Evolutionary conservation across 169 alveolate genomes (phyloP).

Genomic region (Plasmodium knowlesi): DNA sequence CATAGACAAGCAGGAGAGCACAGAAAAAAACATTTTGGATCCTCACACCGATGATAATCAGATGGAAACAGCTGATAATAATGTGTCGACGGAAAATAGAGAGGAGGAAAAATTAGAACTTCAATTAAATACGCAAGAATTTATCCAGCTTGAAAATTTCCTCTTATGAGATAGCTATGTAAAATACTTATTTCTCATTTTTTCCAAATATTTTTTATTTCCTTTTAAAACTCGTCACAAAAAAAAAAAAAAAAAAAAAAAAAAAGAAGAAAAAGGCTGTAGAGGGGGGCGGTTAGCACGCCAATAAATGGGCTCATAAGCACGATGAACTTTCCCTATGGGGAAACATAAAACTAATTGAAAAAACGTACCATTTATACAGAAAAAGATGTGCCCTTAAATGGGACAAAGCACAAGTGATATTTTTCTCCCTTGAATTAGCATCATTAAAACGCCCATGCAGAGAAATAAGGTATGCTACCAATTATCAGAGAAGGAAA

Average conservation of each 20-base stretch:
- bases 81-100: not conserved
- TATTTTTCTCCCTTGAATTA: not conserved
- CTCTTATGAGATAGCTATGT: slow-evolving; percentile 11
- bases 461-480: not conserved
- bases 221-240: not conserved
- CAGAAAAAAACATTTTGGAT: not conserved
- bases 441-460: not conserved
- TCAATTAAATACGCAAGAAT: slow-evolving; percentile 67
- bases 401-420: too few relatives aligned
- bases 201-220: not conserved
- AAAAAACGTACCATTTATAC: not conserved
- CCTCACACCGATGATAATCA: not conserved
- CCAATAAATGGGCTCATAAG: not conserved
- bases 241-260: not conserved
- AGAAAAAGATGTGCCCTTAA: not conserved
- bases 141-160: slow-evolving; percentile 61
- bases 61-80: not conserved
- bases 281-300: not conserved
- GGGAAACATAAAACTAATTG: not conserved
- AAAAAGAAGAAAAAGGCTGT: not conserved
- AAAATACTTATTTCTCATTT: not conserved
- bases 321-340: not conserved
- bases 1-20: slow-evolving; percentile 37
- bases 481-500: not conserved
- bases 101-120: slow-evolving; percentile 21